These are phyloP conservation scores for Coniferiporia weirii DNA, from an alignment of 1,284 basidiomycete genomes.

Conservation along the genomic window DNA sequence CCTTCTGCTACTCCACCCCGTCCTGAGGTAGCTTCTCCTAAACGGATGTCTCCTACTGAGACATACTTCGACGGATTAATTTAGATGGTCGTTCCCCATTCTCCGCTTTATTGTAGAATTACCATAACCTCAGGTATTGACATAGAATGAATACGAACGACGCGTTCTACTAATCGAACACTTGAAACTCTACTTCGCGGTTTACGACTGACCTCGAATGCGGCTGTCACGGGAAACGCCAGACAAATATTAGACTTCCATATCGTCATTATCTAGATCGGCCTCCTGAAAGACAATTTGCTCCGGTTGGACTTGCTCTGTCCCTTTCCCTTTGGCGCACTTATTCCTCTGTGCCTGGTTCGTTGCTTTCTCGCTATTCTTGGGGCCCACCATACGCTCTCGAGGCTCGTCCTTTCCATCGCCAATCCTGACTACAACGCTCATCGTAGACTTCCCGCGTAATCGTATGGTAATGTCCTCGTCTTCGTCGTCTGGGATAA, in stretches of 20 bases:
- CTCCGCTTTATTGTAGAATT: background rate
- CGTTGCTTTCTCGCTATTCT: conserved; percentile 21
- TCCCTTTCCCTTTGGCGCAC: conserved; percentile 2
- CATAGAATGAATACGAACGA: background rate
- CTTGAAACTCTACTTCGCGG: background rate
- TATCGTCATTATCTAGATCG: conserved; percentile 29
- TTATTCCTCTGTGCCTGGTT: background rate
- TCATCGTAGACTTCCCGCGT: conserved; percentile 64
- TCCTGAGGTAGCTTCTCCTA: conserved; percentile 19
- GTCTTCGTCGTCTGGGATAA: conserved; percentile 70
- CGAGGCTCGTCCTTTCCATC: conserved; percentile 43
- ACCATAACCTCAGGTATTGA: too few species aligned
- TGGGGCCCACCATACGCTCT: conserved; percentile 24
- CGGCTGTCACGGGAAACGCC: background rate
- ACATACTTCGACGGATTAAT: conserved; percentile 41
- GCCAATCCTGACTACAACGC: conserved; percentile 55
- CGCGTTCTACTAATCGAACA: background rate
- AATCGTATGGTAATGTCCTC: conserved; percentile 62
- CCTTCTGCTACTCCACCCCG: conserved; percentile 22
- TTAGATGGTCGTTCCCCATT: conserved; percentile 22
- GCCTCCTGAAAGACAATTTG: conserved; percentile 32
- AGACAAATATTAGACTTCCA: conserved; percentile 21
- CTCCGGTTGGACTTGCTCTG: conserved; percentile 16
- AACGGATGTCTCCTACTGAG: conserved; percentile 23
- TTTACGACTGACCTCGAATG: background rate